A percentile compares a stretch with the other conserved stretches of the same genome.
These are phyloP conservation scores for Gynandropsis gynandra DNA, from an alignment of 345 rosid species.

Conservation along the genomic window DNA sequence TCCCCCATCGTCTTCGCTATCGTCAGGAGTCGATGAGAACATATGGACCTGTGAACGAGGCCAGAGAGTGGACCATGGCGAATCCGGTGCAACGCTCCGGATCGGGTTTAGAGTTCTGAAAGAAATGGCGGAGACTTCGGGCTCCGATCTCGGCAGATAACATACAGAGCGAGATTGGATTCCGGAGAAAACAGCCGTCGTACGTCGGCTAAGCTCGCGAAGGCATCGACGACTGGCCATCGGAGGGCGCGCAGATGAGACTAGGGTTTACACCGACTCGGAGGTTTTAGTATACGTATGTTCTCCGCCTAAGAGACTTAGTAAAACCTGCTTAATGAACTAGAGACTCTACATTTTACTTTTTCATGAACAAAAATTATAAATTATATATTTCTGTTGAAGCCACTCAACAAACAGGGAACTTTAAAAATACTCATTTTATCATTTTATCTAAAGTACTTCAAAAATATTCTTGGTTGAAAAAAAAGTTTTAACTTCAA, in stretches of 20 bases:
- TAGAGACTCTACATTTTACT: slow-evolving; percentile 9
- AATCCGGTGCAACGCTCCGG: slow-evolving; percentile 13
- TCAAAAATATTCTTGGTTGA: too few species aligned
- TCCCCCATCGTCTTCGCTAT: slow-evolving; percentile 27
- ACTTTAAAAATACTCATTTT: too few species aligned
- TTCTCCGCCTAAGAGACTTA: slow-evolving; percentile 2
- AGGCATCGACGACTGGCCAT: slow-evolving; percentile 75
- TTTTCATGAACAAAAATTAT: too few species aligned
- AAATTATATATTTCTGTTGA: too few species aligned
- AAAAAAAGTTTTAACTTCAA: too few species aligned
- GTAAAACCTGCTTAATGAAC: slow-evolving; percentile 2
- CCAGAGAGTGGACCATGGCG: slow-evolving; percentile 16
- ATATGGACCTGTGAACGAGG: too few species aligned
- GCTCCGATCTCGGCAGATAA: slow-evolving; percentile 7
- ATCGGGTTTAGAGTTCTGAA: slow-evolving; percentile 4
- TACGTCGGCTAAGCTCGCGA: slow-evolving; percentile 44
- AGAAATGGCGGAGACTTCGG: slow-evolving; percentile 16
- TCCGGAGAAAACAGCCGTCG: slow-evolving; percentile 29
- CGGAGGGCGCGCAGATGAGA: slow-evolving; percentile 11
- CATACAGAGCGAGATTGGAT: slow-evolving; percentile 20
- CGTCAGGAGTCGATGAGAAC: slow-evolving; percentile 38
- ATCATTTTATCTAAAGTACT: too few species aligned
- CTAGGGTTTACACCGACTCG: slow-evolving; percentile 26
- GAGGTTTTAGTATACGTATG: too few species aligned
- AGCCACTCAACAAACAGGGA: too few species aligned